Evolutionary conservation across 2,329 filamentous ascomycete species (phyloP), one percentile per base, ranked within the genome.

Genomic region (Penicillium expansum): DNA sequence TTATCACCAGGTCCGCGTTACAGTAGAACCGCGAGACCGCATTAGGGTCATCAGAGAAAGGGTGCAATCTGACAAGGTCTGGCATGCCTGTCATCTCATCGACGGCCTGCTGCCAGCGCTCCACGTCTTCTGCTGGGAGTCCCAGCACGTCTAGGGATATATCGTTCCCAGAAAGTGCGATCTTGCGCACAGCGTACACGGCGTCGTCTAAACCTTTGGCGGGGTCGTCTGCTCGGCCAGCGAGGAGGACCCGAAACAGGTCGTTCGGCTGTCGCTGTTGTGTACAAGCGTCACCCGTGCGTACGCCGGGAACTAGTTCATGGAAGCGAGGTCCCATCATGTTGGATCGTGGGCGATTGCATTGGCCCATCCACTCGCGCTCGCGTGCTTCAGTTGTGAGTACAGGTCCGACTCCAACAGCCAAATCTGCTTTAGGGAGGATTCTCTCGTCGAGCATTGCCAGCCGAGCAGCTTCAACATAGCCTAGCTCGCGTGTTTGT

Each of bases 331-430:
- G 48, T 13, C 48, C 48, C 27, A 9, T 50, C 37, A n/a, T 41
- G 18, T 42, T 50, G 4, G 33, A 22, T 42, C 48, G 24, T 20
- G 48, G 37, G 4, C 48, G 35, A 32, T 50, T 50, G 14, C 18
- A 50, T 50, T 50, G 35, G 3, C 48, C 37, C 35, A 50, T 50
- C 35, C 35, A 50, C 37, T 50, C 48, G 27, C 48, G 48, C 13
- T 50, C 48, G 0, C 37, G 37, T 8, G 48, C 35, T 18, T 50
- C 35, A 2, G 35, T 50, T 32, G 48, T 50, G 14, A 50, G 48
- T 16, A 50, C 48, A 16, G 48, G 48, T 9, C 48, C 35, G 6
- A 50, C 48, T 10, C 48, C 48, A 32, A 50, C 48, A 2, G 48
- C 48, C 9, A 50, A 42, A 42, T 50, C 48, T n/a, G 48, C 48